Evolutionary conservation across 208 protist species (phyloP).

Genomic region (Trypanosoma boissoni): DNA sequence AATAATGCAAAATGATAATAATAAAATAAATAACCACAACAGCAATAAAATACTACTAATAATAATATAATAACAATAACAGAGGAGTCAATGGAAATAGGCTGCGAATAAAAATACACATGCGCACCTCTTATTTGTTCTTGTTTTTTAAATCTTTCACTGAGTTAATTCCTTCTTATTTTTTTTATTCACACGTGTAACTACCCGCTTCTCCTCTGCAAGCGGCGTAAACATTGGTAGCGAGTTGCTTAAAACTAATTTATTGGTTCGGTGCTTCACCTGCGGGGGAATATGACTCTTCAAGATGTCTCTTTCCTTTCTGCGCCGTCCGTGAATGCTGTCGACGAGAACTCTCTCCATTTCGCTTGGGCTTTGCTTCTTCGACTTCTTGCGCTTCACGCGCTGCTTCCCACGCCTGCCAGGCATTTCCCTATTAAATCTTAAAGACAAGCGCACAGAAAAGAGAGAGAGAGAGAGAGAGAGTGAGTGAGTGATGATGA

Average conservation of each 20-base stretch:
- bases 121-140: too few species aligned
- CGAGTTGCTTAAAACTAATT: slow-evolving; percentile 40
- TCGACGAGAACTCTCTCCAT: slow-evolving; percentile 89
- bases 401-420: slow-evolving; percentile 87
- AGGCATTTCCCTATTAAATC: slow-evolving; percentile 47
- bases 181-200: not conserved
- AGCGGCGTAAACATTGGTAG: slow-evolving; percentile 82
- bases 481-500: not conserved
- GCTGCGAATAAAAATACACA: too few species aligned
- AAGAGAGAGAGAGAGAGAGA: not conserved
- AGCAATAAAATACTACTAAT: too few species aligned
- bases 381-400: slow-evolving; percentile 87
- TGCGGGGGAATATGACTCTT: slow-evolving; percentile 74
- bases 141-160: too few species aligned
- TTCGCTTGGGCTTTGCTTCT: slow-evolving; percentile 65
- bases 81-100: too few species aligned
- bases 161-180: slow-evolving; percentile 9
- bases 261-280: slow-evolving; percentile 56
- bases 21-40: too few species aligned
- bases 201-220: not conserved
- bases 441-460: not conserved
- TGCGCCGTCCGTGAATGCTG: slow-evolving; percentile 82
- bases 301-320: slow-evolving; percentile 79
- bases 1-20: not conserved
- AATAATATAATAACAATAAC: too few species aligned